These are phyloP conservation scores for Rostrohypoxylon terebratum DNA, from an alignment of 495 filamentous ascomycete species.

Conservation along the genomic window DNA sequence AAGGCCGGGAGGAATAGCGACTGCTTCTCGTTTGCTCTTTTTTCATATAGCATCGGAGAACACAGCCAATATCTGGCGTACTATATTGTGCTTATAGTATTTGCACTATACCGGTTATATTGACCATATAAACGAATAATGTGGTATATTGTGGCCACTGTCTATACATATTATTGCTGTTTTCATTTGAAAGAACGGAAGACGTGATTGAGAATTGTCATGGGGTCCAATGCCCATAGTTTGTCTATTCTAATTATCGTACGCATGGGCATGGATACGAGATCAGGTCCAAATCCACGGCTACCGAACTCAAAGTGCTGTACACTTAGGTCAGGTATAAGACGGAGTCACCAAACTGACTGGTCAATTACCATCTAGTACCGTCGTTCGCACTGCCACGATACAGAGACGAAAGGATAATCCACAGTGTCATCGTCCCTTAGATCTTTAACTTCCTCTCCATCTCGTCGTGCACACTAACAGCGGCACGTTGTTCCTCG, in stretches of 20 bases:
- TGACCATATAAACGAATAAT: constrained; percentile 26
- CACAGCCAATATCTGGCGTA: constrained; percentile 31
- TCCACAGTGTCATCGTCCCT: background rate
- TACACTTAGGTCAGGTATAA: background rate
- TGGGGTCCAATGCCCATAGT: background rate
- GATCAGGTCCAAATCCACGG: background rate
- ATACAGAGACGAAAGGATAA: background rate
- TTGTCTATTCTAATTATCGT: constrained; percentile 19
- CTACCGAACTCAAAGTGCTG: background rate
- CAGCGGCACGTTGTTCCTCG: constrained; percentile 73
- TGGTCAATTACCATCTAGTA: background rate
- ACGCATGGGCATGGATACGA: constrained; percentile 7
- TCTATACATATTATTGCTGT: constrained; percentile 24
- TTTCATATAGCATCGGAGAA: constrained; percentile 26
- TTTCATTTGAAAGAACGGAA: background rate
- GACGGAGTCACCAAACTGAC: background rate
- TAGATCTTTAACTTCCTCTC: constrained; percentile 79
- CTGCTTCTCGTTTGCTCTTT: constrained; percentile 24
- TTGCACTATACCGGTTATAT: constrained; percentile 28
- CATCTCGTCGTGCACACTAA: constrained; percentile 90
- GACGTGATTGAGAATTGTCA: background rate
- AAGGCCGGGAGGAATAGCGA: constrained; percentile 18
- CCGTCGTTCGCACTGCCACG: background rate
- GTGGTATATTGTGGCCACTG: constrained; percentile 31
- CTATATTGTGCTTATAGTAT: constrained; percentile 41